phyloP scores from a whole-genome alignment of 2,329 filamentous ascomycete genomes.

The Fulvia fulva region DNA sequence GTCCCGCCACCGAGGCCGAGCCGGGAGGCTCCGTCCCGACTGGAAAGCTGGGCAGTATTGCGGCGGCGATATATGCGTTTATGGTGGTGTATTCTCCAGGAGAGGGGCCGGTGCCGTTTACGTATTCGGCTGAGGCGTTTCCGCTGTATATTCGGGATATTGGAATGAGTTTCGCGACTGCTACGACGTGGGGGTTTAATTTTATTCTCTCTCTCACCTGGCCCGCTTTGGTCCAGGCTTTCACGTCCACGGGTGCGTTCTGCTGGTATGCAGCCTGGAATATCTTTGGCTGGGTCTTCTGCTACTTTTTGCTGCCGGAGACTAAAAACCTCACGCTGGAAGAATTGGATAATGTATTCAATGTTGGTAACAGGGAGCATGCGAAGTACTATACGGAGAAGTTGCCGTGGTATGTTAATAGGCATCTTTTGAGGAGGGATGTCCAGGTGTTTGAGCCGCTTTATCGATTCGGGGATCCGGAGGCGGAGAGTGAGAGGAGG shows the following conservation, averaged over 20 bases:
- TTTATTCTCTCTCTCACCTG: constrained; percentile 39
- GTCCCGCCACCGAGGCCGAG: no score
- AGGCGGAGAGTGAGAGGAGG: neutral
- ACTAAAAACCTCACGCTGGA: constrained; percentile 47
- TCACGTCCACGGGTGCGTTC: constrained; percentile 52
- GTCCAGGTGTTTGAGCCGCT: neutral
- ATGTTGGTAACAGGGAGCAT: constrained; percentile 43
- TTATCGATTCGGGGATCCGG: neutral
- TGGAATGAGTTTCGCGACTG: constrained; percentile 49
- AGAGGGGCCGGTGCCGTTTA: constrained; percentile 38
- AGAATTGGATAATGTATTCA: constrained; percentile 50
- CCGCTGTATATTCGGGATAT: constrained; percentile 42
- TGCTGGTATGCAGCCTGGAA: constrained; percentile 56
- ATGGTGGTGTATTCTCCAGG: constrained; percentile 49
- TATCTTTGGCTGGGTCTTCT: constrained; percentile 41
- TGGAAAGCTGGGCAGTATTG: constrained; percentile 34
- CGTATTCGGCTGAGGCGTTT: constrained; percentile 43
- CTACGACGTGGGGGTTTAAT: constrained; percentile 50
- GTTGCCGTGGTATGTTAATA: neutral
- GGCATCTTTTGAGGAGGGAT: neutral
- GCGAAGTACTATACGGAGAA: constrained; percentile 3
- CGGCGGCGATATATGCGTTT: constrained; percentile 47
- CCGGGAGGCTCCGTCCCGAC: no score
- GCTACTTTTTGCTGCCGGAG: constrained; percentile 34
- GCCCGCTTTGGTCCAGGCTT: constrained; percentile 44